Evolutionary conservation across 2,329 filamentous ascomycete species (phyloP), one percentile per base, ranked within the genome.

Genomic region (Zymoseptoria passerinii): DNA sequence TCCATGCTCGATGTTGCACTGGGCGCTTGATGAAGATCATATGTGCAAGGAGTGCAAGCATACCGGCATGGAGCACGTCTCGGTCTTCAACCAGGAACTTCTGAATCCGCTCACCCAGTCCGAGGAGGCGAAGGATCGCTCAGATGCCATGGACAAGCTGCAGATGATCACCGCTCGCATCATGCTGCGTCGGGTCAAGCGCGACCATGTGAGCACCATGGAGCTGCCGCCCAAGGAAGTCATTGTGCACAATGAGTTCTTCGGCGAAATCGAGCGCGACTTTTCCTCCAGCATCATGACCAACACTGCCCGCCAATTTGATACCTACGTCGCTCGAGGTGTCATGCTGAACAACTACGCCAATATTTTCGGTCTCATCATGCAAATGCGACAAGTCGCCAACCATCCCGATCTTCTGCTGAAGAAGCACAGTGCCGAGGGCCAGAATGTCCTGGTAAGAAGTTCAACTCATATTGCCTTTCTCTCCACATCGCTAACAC

Each of bases 321-420:
- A 97, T 70, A 97, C 92, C 0, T 99, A 97, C 65, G 94, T 97
- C 44, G 88, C 90, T 18, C 89, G 91, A 63, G 92, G 91, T 77
- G 92, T 97, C 19, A 84, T 99, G 74, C 82, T 99, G 54, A 80
- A 97, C 79, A 96, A 96, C 71, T 97, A 97, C 67, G 94, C 94
- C 77, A 99, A 99, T 72, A 97, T 99, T 64, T 99, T 99, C 68
- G 92, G 92, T 70, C 81, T 99, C 57, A 96, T 99, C 70, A 97
- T 97, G 90, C 92, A 96, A 74, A 97, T 99, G 92, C 88, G 94
- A 57, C 94, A 99, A 76, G 90, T 96, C 27, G 91, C 94, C 7
- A 94, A 99, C 65, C 94, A 99, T 71, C 94, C 94, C 0, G 94
- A 99, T 75, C 76, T 99, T 40, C 88, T 99, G 53, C 76, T 97